Conservation (phyloP, 2,329 filamentous ascomycete species). For the Aureobasidium mangrovei region DNA sequence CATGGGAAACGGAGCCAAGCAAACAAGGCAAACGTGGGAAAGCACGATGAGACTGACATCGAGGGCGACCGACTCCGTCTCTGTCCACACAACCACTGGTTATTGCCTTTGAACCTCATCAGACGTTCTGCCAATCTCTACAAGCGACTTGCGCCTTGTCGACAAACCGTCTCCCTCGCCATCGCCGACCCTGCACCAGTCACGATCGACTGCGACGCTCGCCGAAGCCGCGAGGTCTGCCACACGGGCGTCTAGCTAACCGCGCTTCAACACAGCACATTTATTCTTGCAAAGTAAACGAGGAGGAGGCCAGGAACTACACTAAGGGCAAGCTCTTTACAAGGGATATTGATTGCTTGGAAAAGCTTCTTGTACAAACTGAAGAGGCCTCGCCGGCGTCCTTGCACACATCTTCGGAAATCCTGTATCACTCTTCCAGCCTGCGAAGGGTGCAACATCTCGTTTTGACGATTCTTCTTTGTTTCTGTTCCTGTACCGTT, state of each 20-base stretch:
- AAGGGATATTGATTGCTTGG: slow-evolving; percentile 2
- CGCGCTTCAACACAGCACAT: neutral
- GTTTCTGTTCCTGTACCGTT: slow-evolving; percentile 7
- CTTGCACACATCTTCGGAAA: neutral
- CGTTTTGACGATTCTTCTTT: slow-evolving; percentile 8
- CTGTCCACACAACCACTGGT: neutral
- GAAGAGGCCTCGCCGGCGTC: neutral
- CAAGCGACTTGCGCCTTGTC: neutral
- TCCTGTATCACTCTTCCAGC: slow-evolving; percentile 6
- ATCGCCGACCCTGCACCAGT: neutral
- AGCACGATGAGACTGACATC: neutral
- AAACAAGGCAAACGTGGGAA: slow-evolving; percentile 6
- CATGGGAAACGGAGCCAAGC: neutral
- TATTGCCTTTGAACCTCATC: neutral
- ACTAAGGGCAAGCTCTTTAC: neutral
- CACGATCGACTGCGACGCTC: neutral
- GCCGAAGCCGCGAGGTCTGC: neutral
- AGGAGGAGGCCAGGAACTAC: neutral
- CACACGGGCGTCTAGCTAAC: neutral
- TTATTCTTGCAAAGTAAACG: neutral
- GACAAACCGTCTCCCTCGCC: neutral
- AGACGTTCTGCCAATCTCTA: neutral
- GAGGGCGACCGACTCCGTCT: neutral
- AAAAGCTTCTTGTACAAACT: slow-evolving; percentile 5
- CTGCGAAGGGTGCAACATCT: slow-evolving; percentile 1